These are phyloP conservation scores for Amphirosellinia nigrospora DNA, from an alignment of 495 filamentous ascomycete species.

Conservation along the genomic window DNA sequence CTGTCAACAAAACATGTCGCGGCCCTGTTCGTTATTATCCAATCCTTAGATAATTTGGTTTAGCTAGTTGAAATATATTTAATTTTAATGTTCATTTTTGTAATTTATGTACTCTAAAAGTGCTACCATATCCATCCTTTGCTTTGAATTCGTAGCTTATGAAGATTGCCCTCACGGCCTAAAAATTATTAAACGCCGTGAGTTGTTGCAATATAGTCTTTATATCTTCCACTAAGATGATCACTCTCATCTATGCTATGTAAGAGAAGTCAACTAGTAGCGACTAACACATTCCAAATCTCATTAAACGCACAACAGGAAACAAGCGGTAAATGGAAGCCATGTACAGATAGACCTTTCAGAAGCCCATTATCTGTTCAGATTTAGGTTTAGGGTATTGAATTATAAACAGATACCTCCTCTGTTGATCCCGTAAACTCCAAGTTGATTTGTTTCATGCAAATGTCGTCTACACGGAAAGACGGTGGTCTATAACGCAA, in stretches of 20 bases:
- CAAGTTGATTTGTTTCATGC: constrained; percentile 3
- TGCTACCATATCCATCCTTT: background rate
- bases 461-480: background rate
- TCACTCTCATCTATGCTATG: background rate
- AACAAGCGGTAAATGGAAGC: background rate
- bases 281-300: background rate
- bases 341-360: background rate
- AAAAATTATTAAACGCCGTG: background rate
- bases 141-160: background rate
- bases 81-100: background rate
- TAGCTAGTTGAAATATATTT: no score
- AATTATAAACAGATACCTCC: no score
- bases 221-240: background rate
- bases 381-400: background rate
- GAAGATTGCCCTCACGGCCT: background rate
- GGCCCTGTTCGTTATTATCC: background rate
- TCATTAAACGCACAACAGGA: background rate
- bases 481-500: background rate
- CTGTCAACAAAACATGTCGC: background rate
- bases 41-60: no score
- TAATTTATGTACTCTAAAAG: background rate
- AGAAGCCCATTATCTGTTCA: background rate
- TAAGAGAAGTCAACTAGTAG: background rate
- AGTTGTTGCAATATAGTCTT: background rate
- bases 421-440: background rate